Conservation (phyloP, 2,329 filamentous ascomycete genomes). For the Aspergillus sp. region DNA sequence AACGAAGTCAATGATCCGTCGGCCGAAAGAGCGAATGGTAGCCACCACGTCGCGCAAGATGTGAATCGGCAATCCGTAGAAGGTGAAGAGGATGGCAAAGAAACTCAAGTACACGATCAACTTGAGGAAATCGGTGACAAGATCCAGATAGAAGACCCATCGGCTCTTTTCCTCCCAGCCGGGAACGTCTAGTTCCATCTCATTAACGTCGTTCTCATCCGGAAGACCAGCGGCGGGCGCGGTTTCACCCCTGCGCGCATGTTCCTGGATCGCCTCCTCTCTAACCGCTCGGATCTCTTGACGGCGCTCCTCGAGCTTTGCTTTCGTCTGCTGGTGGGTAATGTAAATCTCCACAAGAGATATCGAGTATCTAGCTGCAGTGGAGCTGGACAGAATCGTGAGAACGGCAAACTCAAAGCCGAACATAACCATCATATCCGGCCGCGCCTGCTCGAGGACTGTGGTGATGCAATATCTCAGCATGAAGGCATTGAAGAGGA, state of each 20-base stretch:
- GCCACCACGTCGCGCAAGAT: conserved; percentile 95
- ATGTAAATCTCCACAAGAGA: conserved; percentile 76
- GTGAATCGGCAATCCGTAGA: conserved; percentile 94
- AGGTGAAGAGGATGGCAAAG: conserved; percentile 87
- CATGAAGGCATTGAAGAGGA: conserved; percentile 76
- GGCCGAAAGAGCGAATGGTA: conserved; percentile 87
- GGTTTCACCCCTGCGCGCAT: conserved; percentile 37
- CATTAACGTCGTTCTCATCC: conserved; percentile 75
- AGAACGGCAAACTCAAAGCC: conserved; percentile 95
- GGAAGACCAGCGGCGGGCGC: conserved; percentile 50
- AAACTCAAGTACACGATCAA: conserved; percentile 85
- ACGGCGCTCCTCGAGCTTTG: conserved; percentile 67
- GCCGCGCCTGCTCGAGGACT: conserved; percentile 82
- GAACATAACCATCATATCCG: conserved; percentile 99
- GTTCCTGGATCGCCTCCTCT: conserved; percentile 45
- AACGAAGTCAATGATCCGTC: conserved; percentile 82
- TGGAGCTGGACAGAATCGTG: conserved; percentile 75
- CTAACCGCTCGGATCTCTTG: conserved; percentile 61
- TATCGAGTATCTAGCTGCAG: conserved; percentile 73
- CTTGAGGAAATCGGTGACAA: conserved; percentile 86
- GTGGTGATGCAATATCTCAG: conserved; percentile 78
- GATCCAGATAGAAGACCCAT: conserved; percentile 84
- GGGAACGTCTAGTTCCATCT: conserved; percentile 91
- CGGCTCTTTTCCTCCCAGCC: conserved; percentile 97
- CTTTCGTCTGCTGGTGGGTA: conserved; percentile 69